phyloP scores from a whole-genome alignment of 164 flowering plant genomes.

The Vitis amurensis region DNA sequence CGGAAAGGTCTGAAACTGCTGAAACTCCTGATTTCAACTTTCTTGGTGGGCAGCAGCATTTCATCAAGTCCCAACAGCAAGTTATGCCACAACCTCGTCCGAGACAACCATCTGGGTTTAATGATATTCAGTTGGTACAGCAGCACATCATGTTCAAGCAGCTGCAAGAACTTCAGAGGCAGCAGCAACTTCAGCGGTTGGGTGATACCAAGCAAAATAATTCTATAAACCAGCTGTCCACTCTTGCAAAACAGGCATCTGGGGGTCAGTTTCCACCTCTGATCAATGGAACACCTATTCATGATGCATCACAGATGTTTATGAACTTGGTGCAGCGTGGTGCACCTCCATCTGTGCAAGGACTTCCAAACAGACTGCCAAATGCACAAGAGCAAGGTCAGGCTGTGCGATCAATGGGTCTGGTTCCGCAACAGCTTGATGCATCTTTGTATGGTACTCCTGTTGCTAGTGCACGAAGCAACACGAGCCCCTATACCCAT shows the following conservation, averaged over 20 bases:
- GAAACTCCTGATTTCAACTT: too few species aligned
- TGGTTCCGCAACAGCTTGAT: slow-evolving; percentile 50
- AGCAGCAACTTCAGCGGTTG: slow-evolving; percentile 59
- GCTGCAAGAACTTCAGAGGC: neutral
- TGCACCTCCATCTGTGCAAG: slow-evolving; percentile 42
- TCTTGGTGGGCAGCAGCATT: too few species aligned
- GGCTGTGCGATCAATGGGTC: slow-evolving; percentile 24
- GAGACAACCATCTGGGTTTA: too few species aligned
- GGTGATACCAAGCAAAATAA: slow-evolving; percentile 49
- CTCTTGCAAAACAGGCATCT: slow-evolving; percentile 35
- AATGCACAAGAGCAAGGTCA: slow-evolving; percentile 49
- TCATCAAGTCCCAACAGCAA: too few species aligned
- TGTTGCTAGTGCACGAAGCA: slow-evolving; percentile 35
- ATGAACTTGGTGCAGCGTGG: slow-evolving; percentile 46
- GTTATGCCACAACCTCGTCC: too few species aligned
- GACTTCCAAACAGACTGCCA: slow-evolving; percentile 37
- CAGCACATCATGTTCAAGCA: too few species aligned
- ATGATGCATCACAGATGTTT: slow-evolving; percentile 50
- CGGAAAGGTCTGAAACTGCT: too few species aligned
- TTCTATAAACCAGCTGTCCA: slow-evolving; percentile 36
- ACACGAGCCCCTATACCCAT: slow-evolving; percentile 39
- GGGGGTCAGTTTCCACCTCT: slow-evolving; percentile 42
- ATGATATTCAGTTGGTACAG: too few species aligned
- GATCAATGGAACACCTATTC: slow-evolving; percentile 45
- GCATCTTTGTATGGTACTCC: slow-evolving; percentile 58